These are phyloP conservation scores for Tillandsia fasciculata DNA, from an alignment of 176 grass and related monocot species.

Conservation along the genomic window DNA sequence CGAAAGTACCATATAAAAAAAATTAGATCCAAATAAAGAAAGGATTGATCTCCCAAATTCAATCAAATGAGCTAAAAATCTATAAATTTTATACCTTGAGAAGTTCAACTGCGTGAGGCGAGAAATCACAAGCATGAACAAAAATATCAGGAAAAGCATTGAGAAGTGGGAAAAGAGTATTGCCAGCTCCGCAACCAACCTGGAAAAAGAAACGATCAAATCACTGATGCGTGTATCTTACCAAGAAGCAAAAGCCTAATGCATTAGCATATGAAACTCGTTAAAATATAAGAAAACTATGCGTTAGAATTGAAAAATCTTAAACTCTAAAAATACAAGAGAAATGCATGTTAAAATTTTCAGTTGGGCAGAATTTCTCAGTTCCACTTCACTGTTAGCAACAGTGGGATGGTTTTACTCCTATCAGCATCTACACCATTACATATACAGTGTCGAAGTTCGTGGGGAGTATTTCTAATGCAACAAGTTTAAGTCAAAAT, in stretches of 20 bases:
- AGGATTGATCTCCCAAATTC: background rate
- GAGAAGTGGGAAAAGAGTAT: slow-evolving; percentile 18
- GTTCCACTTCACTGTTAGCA: background rate
- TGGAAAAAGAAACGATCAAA: background rate
- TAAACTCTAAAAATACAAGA: too few species aligned
- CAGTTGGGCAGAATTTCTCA: background rate
- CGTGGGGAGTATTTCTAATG: background rate
- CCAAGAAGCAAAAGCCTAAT: background rate
- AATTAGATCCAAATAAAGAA: too few species aligned
- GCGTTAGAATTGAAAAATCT: too few species aligned
- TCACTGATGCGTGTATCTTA: background rate
- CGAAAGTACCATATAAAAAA: too few species aligned
- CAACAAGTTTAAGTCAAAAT: background rate
- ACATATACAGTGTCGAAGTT: background rate
- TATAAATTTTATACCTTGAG: slow-evolving; percentile 5
- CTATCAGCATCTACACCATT: background rate
- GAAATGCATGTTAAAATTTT: too few species aligned
- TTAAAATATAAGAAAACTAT: too few species aligned
- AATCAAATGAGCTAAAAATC: background rate
- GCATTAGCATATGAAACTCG: background rate
- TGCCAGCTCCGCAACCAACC: slow-evolving; percentile 22
- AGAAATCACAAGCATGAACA: slow-evolving; percentile 25
- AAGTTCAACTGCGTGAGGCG: slow-evolving; percentile 8
- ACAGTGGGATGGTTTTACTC: background rate
- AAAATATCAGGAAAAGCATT: slow-evolving; percentile 14